These are phyloP conservation scores for Debaryomyces robertsiae DNA, from an alignment of 1,139 yeast genomes.

Conservation along the genomic window DNA sequence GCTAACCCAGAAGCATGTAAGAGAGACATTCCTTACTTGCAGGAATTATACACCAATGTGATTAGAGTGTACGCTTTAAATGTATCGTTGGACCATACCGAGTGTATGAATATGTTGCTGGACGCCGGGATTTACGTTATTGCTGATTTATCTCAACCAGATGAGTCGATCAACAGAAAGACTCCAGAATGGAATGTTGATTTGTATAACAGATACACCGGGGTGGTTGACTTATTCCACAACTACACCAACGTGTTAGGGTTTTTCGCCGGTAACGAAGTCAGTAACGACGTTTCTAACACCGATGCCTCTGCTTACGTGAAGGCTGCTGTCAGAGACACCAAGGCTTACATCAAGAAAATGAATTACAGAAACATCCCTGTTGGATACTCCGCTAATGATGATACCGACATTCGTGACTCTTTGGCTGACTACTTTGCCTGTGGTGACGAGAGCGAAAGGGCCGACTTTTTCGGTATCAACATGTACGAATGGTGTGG, in stretches of 20 bases:
- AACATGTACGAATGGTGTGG: conserved; percentile 99
- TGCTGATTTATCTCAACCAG: conserved; percentile 75
- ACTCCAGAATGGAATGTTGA: conserved; percentile 65
- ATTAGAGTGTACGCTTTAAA: conserved; percentile 77
- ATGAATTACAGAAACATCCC: conserved; percentile 74
- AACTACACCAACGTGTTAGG: conserved; percentile 77
- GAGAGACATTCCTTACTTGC: conserved; percentile 76
- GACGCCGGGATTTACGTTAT: conserved; percentile 81
- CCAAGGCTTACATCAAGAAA: conserved; percentile 69
- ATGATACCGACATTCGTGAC: conserved; percentile 70
- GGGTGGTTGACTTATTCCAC: conserved; percentile 73
- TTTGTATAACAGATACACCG: conserved; percentile 69
- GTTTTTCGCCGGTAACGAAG: conserved; percentile 93
- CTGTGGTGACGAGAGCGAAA: conserved; percentile 63
- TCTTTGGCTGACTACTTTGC: conserved; percentile 79
- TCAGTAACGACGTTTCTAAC: conserved; percentile 68
- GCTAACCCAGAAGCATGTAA: conserved; percentile 71
- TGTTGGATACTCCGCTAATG: conserved; percentile 89
- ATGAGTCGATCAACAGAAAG: conserved; percentile 60
- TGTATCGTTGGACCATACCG: conserved; percentile 61
- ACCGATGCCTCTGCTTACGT: conserved; percentile 84
- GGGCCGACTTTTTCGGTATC: conserved; percentile 90
- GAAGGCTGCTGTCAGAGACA: conserved; percentile 86
- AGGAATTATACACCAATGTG: conserved; percentile 63
- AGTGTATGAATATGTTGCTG: conserved; percentile 64